Evolutionary conservation across 1,139 yeast genomes (phyloP).

Genomic region (Suhomyces atakaporum): DNA sequence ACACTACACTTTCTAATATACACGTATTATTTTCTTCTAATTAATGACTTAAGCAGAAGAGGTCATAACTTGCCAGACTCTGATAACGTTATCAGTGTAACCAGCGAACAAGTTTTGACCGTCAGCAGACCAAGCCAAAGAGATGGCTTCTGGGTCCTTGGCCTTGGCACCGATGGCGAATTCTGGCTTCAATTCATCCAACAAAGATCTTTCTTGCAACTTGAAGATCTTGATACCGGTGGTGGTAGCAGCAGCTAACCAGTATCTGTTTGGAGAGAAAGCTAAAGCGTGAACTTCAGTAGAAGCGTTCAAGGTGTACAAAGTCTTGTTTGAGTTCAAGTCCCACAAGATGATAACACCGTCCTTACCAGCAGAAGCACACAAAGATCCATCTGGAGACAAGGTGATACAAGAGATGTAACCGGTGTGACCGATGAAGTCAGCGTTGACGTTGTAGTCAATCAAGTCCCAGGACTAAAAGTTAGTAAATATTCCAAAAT

Average conservation of each 20-base stretch:
- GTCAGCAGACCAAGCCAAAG: constrained; percentile 99
- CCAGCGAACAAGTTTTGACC: constrained; percentile 99
- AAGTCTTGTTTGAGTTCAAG: constrained; percentile 82
- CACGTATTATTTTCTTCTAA: constrained; percentile 12
- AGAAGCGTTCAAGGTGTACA: constrained; percentile 94
- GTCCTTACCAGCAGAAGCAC: constrained; percentile 99
- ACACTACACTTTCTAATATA: constrained; percentile 6
- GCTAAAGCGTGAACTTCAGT: constrained; percentile 98
- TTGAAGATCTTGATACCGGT: constrained; percentile 98
- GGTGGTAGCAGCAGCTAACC: constrained; percentile 99
- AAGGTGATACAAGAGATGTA: constrained; percentile 96
- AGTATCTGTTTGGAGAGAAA: constrained; percentile 99
- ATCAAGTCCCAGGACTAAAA: constrained; percentile 90
- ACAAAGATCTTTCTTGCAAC: constrained; percentile 92
- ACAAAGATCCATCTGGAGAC: constrained; percentile 99
- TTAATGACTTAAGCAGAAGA: constrained; percentile 52
- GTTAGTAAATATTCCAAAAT: constrained; percentile 34
- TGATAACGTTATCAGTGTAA: constrained; percentile 98
- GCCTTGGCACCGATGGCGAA: constrained; percentile 87
- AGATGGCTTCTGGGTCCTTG: constrained; percentile 97
- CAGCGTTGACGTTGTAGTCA: constrained; percentile 88
- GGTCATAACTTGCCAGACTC: constrained; percentile 99
- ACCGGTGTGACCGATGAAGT: constrained; percentile 99
- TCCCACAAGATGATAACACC: constrained; percentile 99
- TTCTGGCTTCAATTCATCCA: constrained; percentile 99